Percentiles rank a stretch among this genome's conserved stretches.
phyloP scores from a whole-genome alignment of 768 basidiomycete genomes.

The Thelephora aurantiotincta region DNA sequence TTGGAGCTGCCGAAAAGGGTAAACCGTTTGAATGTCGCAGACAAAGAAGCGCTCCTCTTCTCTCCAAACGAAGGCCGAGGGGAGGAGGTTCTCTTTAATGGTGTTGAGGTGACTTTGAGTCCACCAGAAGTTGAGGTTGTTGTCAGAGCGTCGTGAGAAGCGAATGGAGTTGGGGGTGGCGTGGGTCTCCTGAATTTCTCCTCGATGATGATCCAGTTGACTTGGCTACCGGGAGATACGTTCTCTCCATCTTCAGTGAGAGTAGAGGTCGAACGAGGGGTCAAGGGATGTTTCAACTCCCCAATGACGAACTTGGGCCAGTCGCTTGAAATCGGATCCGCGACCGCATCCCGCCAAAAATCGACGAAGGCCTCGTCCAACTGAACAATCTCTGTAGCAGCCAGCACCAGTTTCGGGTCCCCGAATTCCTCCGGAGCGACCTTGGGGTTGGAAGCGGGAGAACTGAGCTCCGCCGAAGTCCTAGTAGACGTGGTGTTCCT shows the following conservation, averaged over 20 bases:
- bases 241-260: slow-evolving; percentile 6
- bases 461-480: slow-evolving; percentile 1
- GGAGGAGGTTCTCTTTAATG: slow-evolving; percentile 13
- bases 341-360: slow-evolving; percentile 65
- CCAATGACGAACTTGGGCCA: slow-evolving; percentile 66
- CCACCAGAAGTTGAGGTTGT: slow-evolving; percentile 11
- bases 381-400: slow-evolving; percentile 33
- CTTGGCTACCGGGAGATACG: slow-evolving; percentile 20
- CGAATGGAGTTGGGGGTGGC: slow-evolving; percentile 12
- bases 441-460: neutral
- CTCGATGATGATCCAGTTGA: slow-evolving; percentile 61
- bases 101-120: slow-evolving; percentile 3
- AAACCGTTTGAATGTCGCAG: slow-evolving; percentile 45
- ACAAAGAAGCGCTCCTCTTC: slow-evolving; percentile 26
- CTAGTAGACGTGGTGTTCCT: slow-evolving; percentile 13
- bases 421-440: too few relatives aligned
- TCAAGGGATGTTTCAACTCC: slow-evolving; percentile 34
- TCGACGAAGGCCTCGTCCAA: slow-evolving; percentile 76
- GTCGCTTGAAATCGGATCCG: slow-evolving; percentile 46
- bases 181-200: slow-evolving; percentile 32
- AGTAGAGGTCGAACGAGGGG: too few relatives aligned
- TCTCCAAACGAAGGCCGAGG: slow-evolving; percentile 15
- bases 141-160: neutral
- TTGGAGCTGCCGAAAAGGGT: slow-evolving; percentile 33
- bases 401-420: slow-evolving; percentile 10